Evolutionary conservation across 192 early-diverging fungal genomes (phyloP), one percentile per base, ranked within the genome.

Genomic region (Neocallimastix lanati): DNA sequence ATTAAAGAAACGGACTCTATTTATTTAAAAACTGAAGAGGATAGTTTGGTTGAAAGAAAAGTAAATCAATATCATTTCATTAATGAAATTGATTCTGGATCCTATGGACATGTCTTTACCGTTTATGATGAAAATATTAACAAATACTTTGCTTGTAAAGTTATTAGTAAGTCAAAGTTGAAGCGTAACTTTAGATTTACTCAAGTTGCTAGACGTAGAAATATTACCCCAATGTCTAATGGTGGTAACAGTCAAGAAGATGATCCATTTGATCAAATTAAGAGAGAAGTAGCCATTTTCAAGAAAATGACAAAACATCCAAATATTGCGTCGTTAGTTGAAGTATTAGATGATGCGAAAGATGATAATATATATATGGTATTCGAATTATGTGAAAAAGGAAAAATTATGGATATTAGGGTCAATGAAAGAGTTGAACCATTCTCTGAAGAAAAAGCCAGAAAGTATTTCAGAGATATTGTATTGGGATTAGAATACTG

Each of bases 361-460:
- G 89, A 91, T 29, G 90, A 91, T 78, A 90, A 89, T 78, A 80
- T 91, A 25, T 91, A 91, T 79, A 85, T 91, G 85, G 90, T 91
- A 76, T 91, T 91, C 81, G 89, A 91, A 80, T 83, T 91, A 33
- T 91, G 90, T 78, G 88, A 90, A 58, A 84, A 81, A 29, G 88
- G 90, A 14, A 85, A 86, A 18, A 80, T 91, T 29, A 91, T 91
- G 90, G 81, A 82, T 27, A 79, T 90, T 37, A 78, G 82, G 16
- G 28, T 85, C 4, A 78, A 82, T 36, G 81, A 87, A 29, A 81
- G 38, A 13, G 87, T 85, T 13, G 30, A 79, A 27, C 85, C 88
- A 67, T 86, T 86, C 40, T 77, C 84, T 15, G 90, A 91, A 79
- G 83, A 84, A 16, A 38, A 85, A 37, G 89, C 89, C 13, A 79